These are phyloP conservation scores for Amauroascus verrucosus DNA, from an alignment of 2,329 filamentous ascomycete species.

Conservation along the genomic window DNA sequence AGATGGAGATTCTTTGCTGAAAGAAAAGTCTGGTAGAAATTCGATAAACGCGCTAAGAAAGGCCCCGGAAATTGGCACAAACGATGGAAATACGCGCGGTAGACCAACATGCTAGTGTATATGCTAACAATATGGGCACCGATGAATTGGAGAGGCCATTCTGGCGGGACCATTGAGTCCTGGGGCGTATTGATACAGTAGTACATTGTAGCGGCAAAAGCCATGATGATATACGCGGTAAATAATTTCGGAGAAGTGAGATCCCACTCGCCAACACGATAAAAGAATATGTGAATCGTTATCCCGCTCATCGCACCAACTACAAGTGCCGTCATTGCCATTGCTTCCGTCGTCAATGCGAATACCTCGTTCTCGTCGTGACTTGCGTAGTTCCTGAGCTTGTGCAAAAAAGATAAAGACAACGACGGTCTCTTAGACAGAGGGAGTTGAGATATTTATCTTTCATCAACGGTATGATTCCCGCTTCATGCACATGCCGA, in stretches of 20 bases:
- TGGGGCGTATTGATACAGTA: not conserved
- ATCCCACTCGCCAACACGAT: conserved; percentile 1
- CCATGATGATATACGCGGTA: not conserved
- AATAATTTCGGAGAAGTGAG: conserved; percentile 1
- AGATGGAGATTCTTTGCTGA: conserved; percentile 5
- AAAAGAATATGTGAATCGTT: not conserved
- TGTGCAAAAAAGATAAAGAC: too few species aligned
- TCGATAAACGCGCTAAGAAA: conserved; percentile 18
- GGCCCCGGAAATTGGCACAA: conserved; percentile 23
- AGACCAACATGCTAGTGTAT: conserved; percentile 20
- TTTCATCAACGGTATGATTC: too few species aligned
- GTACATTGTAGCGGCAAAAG: not conserved
- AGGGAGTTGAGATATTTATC: too few species aligned
- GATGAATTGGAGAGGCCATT: not conserved
- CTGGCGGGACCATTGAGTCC: not conserved
- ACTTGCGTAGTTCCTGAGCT: too few species aligned
- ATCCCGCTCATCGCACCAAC: not conserved
- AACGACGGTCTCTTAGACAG: too few species aligned
- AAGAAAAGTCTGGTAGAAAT: conserved; percentile 18
- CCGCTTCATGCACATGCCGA: too few species aligned
- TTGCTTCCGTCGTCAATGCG: too few species aligned
- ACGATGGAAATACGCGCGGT: conserved; percentile 23
- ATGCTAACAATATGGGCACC: conserved; percentile 3
- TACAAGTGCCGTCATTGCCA: too few species aligned
- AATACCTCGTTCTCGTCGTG: too few species aligned